Base-by-base conservation (phyloP, 2,329 filamentous ascomycete genomes). In the Hortaea werneckii region DNA sequence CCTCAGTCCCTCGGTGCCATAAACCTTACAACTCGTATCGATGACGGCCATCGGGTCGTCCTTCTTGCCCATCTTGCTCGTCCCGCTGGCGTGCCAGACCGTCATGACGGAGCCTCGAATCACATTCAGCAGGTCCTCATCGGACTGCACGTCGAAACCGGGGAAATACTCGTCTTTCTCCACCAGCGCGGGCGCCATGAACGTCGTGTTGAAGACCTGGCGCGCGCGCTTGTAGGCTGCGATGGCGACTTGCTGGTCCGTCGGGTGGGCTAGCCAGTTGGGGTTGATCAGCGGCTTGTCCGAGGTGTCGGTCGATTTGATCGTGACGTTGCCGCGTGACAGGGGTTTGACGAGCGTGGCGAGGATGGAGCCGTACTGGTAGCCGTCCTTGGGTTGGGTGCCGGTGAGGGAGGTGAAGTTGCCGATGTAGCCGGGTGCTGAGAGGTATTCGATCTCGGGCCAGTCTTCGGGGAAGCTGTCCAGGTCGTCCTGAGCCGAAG, bases 291-390 rank as follows among this genome's bases (percentile, higher is more conserved):
- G 10, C 10, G 44, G 44, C 12, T 38, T 20, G 26, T 42, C 40
- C 8, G 11, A 30, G 12, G 35, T 42, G 26, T 43, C 11, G 4
- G 27, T 27, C 13, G 37, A 37, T 27, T 10, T 40, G 39, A 49
- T 12, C 11, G 26, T 46, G 20, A 49, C 47, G 26, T 29, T 43
- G 7, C 47, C 47, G 12, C 43, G 39, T 4, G 47, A 49, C 6
- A 49, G 27, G 13, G 40, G 70, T 0, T 70, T 67, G 4, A 75
- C 58, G 7, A 75, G 62, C 45, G 72, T 71, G 5, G 73, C 70
- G 43, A 82, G 74, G 1, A 82, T 71, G 0, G 75, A 80, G 42
- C 77, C 63, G 59, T 76, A 75, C 11, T 38, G 40, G 20, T 37
- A 32, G 38, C 38, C 43, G 29, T 41, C 39, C 27, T 37, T 27